These are phyloP conservation scores for Cyclotella atomus DNA, from an alignment of 108 stramenopile species.

Conservation along the genomic window DNA sequence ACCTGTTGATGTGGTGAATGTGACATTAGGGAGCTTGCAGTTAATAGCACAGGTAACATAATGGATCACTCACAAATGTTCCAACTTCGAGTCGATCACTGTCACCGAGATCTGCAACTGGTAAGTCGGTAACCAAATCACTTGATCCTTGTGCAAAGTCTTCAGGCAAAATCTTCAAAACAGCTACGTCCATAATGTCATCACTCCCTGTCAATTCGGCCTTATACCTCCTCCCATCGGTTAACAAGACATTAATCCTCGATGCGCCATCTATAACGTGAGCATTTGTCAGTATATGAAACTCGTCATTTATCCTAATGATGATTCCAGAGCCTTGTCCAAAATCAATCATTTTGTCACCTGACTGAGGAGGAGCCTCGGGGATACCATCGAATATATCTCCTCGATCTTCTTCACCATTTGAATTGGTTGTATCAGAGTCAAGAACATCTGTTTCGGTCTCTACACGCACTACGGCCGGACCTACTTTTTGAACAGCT, in stretches of 20 bases:
- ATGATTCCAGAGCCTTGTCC: slow-evolving; percentile 91
- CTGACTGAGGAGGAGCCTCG: slow-evolving; percentile 24
- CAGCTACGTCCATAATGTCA: slow-evolving; percentile 92
- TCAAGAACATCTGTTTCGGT: slow-evolving; percentile 67
- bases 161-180: slow-evolving; percentile 74
- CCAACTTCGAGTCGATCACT: slow-evolving; percentile 81
- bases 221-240: slow-evolving; percentile 80
- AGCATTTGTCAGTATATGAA: slow-evolving; percentile 86
- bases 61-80: slow-evolving; percentile 63
- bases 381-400: slow-evolving; percentile 46
- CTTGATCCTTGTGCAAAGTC: slow-evolving; percentile 14
- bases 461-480: slow-evolving; percentile 86
- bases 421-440: slow-evolving; percentile 5
- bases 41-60: too few relatives aligned
- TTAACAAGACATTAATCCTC: slow-evolving; percentile 79
- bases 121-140: slow-evolving; percentile 42
- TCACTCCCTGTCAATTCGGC: slow-evolving; percentile 80
- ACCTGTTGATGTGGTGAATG: slow-evolving; percentile 30
- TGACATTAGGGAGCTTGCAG: too few relatives aligned
- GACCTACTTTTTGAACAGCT: slow-evolving; percentile 81
- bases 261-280: slow-evolving; percentile 89
- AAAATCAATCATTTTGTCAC: slow-evolving; percentile 51
- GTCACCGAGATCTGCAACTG: slow-evolving; percentile 81
- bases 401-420: slow-evolving; percentile 34
- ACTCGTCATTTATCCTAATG: slow-evolving; percentile 64